A percentile compares a stretch with the other conserved stretches of the same genome.
Evolutionary conservation across 441 rosid species (phyloP).

Genomic region (Flueggea neowawraea): DNA sequence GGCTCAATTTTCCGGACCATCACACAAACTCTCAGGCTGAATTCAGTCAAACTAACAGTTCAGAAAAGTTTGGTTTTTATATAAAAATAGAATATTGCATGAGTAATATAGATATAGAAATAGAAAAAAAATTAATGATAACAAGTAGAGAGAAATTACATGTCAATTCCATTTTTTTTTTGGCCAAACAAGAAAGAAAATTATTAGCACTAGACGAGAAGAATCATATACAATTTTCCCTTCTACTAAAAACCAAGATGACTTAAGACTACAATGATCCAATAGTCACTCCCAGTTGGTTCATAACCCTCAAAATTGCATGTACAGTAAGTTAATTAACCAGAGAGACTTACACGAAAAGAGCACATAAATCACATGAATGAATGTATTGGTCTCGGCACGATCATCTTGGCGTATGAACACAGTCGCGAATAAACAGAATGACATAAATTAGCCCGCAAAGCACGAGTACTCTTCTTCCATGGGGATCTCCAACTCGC

Average conservation of each 20-base stretch:
- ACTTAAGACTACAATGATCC: no score
- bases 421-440: background rate
- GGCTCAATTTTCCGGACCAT: no score
- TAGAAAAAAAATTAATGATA: no score
- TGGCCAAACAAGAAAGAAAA: background rate
- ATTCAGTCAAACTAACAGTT: no score
- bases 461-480: background rate
- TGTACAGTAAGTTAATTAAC: background rate
- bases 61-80: no score
- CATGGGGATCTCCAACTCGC: background rate
- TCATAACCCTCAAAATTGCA: conserved; percentile 23
- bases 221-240: background rate
- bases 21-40: no score
- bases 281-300: background rate
- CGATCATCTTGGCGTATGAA: background rate
- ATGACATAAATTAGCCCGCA: background rate
- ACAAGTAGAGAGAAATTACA: no score
- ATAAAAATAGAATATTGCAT: no score
- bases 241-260: background rate
- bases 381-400: background rate
- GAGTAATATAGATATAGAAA: no score
- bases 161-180: no score
- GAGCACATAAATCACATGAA: background rate
- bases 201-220: background rate
- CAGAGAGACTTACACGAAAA: no score